These are phyloP conservation scores for Epichloe elymi DNA, from an alignment of 2,329 filamentous ascomycete genomes.

Conservation along the genomic window DNA sequence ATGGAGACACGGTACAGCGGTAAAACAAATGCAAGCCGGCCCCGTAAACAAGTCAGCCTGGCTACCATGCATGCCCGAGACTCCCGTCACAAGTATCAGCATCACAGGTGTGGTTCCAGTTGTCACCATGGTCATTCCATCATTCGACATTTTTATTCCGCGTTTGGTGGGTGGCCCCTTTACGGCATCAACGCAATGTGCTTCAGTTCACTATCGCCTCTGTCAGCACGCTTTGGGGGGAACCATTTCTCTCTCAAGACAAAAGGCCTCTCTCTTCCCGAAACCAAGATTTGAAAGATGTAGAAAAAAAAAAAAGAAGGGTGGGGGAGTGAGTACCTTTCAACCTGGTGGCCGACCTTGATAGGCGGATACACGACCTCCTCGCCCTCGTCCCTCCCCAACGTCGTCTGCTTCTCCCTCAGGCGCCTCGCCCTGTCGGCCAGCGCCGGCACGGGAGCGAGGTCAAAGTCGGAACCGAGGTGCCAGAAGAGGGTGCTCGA, in stretches of 20 bases:
- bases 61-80: too few relatives aligned
- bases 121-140: too few relatives aligned
- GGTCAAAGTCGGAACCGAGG: constrained; percentile 41
- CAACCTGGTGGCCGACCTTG: constrained; percentile 47
- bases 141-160: too few relatives aligned
- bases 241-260: too few relatives aligned
- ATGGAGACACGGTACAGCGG: too few relatives aligned
- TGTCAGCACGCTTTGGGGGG: background rate
- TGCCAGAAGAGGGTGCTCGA: constrained; percentile 51
- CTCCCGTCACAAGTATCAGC: too few relatives aligned
- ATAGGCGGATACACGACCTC: constrained; percentile 34
- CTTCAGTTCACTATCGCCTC: constrained; percentile 30
- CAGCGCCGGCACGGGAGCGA: constrained; percentile 36
- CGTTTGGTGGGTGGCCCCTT: constrained; percentile 1
- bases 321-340: constrained; percentile 28
- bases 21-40: too few relatives aligned
- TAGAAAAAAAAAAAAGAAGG: background rate
- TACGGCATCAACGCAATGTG: constrained; percentile 39
- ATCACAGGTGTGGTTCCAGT: too few relatives aligned
- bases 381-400: constrained; percentile 41
- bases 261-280: too few relatives aligned
- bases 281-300: background rate
- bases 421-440: constrained; percentile 30
- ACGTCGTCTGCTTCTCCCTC: constrained; percentile 32
- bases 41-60: too few relatives aligned